Base-by-base conservation (phyloP, 805 yeast species). In the Barnettozyma salicaria region DNA sequence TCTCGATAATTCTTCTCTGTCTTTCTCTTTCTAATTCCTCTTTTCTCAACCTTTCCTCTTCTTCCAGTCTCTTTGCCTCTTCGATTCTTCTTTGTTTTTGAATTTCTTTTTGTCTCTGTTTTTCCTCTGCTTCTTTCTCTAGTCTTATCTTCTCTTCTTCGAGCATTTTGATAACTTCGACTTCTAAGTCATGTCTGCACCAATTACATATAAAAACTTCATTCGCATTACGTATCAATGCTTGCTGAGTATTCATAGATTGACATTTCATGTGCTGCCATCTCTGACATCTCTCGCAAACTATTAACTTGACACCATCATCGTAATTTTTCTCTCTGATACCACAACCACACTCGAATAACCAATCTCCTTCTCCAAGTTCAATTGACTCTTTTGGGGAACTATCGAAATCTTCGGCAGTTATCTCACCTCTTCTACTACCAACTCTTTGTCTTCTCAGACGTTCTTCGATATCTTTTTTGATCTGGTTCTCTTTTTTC, bases 251-350 rank as follows among this genome's bases (percentile, higher is more conserved):
- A 4, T 41, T 23, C 33, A 56, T 50, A 19, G 50, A 50, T 41
- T 63, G 67, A 40, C 67, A 62, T 28, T 53, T 56, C 32, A 49
- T 43, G 44, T 63, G 67, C 41, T 61, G 64, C 67, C 67, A 63
- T 45, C 60, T 55, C 13, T 43, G 45, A 43, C 67, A 63, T 39
- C 59, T 58, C 29, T 55, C 60, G 47, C 67, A 63, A 22, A 49
- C 52, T 7, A 61, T 49, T 49, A 60, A 39, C 36, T 55, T 59
- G 12, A 48, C 47, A 12, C 65, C 66, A 44, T 61, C 66, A 40
- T 63, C 67, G 34, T 48, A 60, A 36, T 63, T 58, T 27, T 52
- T 46, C 28, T 53, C 54, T 40, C 55, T 53, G 19, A 56, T 46
- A n/a, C 64, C 65, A 52, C 67, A 62, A 21, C 43, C 36, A 33